These are phyloP conservation scores for Trichoderma koningii DNA, from an alignment of 2,329 filamentous ascomycete species.

Conservation along the genomic window DNA sequence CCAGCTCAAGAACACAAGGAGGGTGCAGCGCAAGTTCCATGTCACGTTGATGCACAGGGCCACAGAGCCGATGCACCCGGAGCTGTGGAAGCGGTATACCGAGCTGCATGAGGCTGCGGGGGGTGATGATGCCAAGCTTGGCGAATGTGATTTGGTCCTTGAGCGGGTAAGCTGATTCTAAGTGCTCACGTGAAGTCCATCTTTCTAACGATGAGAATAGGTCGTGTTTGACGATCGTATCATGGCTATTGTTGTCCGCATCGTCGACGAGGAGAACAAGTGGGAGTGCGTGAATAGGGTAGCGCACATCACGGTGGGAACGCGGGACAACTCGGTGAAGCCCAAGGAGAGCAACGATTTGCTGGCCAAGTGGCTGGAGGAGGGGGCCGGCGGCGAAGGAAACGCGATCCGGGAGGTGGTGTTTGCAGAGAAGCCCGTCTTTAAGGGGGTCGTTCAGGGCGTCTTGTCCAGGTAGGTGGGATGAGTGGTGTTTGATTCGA, in stretches of 20 bases:
- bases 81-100: conserved; percentile 74
- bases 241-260: conserved; percentile 87
- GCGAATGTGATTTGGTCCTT: conserved; percentile 63
- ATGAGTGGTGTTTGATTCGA: neutral
- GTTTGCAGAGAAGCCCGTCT: conserved; percentile 51
- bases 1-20: conserved; percentile 69
- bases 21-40: conserved; percentile 85
- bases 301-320: conserved; percentile 89
- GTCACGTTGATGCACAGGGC: conserved; percentile 90
- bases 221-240: conserved; percentile 82
- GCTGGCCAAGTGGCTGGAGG: conserved; percentile 71
- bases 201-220: conserved; percentile 38
- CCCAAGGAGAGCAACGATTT: conserved; percentile 93
- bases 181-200: neutral
- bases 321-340: conserved; percentile 72
- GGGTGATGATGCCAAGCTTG: conserved; percentile 48
- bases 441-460: conserved; percentile 52
- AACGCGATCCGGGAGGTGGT: conserved; percentile 52
- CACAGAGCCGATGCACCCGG: conserved; percentile 58
- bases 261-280: conserved; percentile 57
- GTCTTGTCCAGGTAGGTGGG: conserved; percentile 46
- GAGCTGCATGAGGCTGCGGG: conserved; percentile 55
- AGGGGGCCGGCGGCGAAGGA: conserved; percentile 46
- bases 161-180: conserved; percentile 52
- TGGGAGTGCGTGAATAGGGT: conserved; percentile 76